Percentiles rank a stretch among this genome's conserved stretches.
These are phyloP conservation scores for Leccinum rimulosum DNA, from an alignment of 768 basidiomycete species.

Conservation along the genomic window DNA sequence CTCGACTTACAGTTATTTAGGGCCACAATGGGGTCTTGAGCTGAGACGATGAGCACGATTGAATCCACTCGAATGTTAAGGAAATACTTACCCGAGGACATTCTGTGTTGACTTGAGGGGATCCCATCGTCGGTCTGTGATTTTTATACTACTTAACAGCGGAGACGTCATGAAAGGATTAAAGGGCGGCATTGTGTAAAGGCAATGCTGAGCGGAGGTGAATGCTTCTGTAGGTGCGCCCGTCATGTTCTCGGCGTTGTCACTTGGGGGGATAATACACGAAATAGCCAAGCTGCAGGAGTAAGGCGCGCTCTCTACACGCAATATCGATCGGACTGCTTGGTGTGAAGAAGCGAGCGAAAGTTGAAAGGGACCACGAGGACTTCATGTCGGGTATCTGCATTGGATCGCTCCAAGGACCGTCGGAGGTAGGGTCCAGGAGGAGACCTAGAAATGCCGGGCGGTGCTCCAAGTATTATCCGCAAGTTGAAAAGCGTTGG, in stretches of 20 bases:
- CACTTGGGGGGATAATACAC: constrained; percentile 26
- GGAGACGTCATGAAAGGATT: constrained; percentile 19
- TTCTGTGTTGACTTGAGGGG: constrained; percentile 15
- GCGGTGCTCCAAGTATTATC: constrained; percentile 18
- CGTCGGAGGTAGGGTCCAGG: constrained; percentile 21
- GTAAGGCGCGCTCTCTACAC: constrained; percentile 31
- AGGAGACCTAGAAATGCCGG: constrained; percentile 23
- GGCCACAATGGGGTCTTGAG: constrained; percentile 29
- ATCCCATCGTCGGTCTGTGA: constrained; percentile 16
- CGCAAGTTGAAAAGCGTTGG: constrained; percentile 8
- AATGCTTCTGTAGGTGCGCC: constrained; percentile 20
- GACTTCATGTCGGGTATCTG: constrained; percentile 39
- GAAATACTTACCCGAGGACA: constrained; percentile 21
- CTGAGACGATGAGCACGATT: constrained; percentile 18
- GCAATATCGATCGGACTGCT: constrained; percentile 34
- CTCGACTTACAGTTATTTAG: constrained; percentile 42
- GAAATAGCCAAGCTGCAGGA: constrained; percentile 30
- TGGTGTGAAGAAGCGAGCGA: constrained; percentile 33
- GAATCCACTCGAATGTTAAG: background rate
- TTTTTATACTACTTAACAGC: constrained; percentile 28
- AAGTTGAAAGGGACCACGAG: constrained; percentile 29
- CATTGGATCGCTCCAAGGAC: constrained; percentile 33
- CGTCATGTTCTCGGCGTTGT: constrained; percentile 31
- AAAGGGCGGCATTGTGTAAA: constrained; percentile 24
- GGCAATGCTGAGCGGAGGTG: constrained; percentile 32